Conservation (phyloP, 1,284 basidiomycete species). For the Xanthoconium separans region DNA sequence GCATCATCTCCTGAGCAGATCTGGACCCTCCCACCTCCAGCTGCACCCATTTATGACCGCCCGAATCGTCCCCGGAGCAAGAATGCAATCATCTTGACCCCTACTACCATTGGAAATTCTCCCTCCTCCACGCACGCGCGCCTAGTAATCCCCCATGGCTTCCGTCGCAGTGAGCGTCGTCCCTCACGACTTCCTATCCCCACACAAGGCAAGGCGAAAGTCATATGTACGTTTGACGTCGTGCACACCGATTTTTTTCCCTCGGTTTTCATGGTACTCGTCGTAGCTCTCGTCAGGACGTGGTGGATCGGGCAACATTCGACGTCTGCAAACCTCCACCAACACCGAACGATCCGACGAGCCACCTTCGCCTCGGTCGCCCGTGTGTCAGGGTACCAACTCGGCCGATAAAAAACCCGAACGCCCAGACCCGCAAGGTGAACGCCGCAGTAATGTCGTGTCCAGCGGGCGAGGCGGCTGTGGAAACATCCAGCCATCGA, state of each 20-base stretch:
- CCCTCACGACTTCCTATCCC: conserved; percentile 12
- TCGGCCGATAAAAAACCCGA: conserved; percentile 26
- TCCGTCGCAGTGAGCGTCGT: conserved; percentile 4
- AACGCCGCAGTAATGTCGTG: conserved; percentile 26
- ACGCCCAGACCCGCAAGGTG: background rate
- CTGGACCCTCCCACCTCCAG: conserved; percentile 1
- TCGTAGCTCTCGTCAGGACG: conserved; percentile 57
- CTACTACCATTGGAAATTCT: background rate
- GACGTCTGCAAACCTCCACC: conserved; percentile 38
- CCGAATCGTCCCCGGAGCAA: background rate
- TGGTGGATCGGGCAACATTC: conserved; percentile 68
- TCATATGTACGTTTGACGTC: conserved; percentile 33
- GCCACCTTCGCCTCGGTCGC: conserved; percentile 42
- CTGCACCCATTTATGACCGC: conserved; percentile 21
- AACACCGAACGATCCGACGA: conserved; percentile 34
- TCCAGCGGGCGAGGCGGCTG: conserved; percentile 75
- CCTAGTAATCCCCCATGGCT: conserved; percentile 6
- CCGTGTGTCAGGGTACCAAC: conserved; percentile 48
- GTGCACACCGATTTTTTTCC: background rate
- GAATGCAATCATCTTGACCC: background rate
- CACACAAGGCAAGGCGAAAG: conserved; percentile 34
- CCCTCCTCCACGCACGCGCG: background rate
- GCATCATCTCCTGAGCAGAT: background rate
- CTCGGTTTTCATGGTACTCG: background rate
- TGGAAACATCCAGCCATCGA: conserved; percentile 73